Base-by-base conservation (phyloP, 352 stramenopile genomes). In the Phytophthora lateralis region DNA sequence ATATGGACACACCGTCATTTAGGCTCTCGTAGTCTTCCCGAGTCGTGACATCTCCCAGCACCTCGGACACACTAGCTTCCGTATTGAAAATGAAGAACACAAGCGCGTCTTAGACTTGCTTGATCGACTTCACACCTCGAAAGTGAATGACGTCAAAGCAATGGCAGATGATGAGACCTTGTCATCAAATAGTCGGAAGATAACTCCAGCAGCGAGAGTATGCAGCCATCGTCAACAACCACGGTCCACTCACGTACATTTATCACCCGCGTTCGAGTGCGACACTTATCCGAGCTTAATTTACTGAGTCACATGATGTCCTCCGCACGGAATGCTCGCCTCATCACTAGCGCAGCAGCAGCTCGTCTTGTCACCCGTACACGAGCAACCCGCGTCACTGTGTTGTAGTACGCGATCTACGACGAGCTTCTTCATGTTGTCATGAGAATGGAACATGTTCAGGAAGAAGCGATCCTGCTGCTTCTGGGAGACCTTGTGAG, bases 381-480 rank as follows among this genome's bases (percentile, higher is more conserved):
- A 72, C n/a, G 51, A 60, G 26, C 63, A 72, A 5, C 58, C 51
- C 20, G 53, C 20, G 34, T 74, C 69, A 32, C 37, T 60, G 20
- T 32, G 51, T 12, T 71, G 43, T 5, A 84, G 55, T 44, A 43
- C 45, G 18, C 71, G 72, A 54, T 85, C 67, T 11, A 85, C 69
- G 20, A 85, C 75, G 29, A 87, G 60, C 15, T 60, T 76, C 39
- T 79, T 82, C 73, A 90, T 79, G 50, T 76, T 85, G 44, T 88
- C 71, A 56, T 82, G 71, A 34, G 73, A 77, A 47, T 75, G 71
- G 15, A 78, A 78, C 67, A 88, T 78, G 48, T 72, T 80, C 24
- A 73, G 69, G 35, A 88, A 87, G 44, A 90, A 69, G 2, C 72
- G 73, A 47, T 80, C 68, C 20, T 80, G 73, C 26, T 81, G 58